phyloP scores from a whole-genome alignment of 768 basidiomycete genomes.

The Tylopilus intermedius region DNA sequence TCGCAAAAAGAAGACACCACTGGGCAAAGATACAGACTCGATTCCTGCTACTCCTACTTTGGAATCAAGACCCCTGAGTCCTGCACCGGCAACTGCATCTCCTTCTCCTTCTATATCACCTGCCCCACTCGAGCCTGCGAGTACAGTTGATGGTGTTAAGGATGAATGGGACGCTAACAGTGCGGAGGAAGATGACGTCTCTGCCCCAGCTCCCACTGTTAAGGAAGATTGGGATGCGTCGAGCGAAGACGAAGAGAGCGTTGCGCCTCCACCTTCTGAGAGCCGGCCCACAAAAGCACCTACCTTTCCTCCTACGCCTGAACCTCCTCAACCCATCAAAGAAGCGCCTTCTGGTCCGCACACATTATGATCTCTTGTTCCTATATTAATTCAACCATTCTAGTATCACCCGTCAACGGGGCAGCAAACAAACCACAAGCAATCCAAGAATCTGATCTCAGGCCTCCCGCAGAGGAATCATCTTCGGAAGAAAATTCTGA shows the following conservation, averaged over 20 bases:
- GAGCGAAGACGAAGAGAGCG: constrained; percentile 48
- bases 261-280: constrained; percentile 13
- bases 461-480: constrained; percentile 27
- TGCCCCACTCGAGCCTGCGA: constrained; percentile 27
- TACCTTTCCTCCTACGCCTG: not conserved
- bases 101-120: constrained; percentile 22
- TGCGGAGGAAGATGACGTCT: constrained; percentile 35
- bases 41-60: constrained; percentile 43
- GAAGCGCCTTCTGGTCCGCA: constrained; percentile 11
- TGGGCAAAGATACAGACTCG: constrained; percentile 37
- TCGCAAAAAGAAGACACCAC: constrained; percentile 71
- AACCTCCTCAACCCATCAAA: not conserved
- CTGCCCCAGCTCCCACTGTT: constrained; percentile 31
- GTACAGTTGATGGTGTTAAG: constrained; percentile 32
- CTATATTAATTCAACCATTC: not conserved
- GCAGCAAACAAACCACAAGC: constrained; percentile 14
- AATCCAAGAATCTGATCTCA: constrained; percentile 25
- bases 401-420: constrained; percentile 10
- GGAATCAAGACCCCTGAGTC: constrained; percentile 50
- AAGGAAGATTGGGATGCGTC: constrained; percentile 70
- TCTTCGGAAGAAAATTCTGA: constrained; percentile 33
- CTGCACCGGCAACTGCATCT: constrained; percentile 22
- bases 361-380: not conserved
- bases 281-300: constrained; percentile 15
- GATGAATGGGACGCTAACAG: constrained; percentile 53